Conservation (phyloP, 352 stramenopile genomes). For the Aphanomyces cochlioides region DNA sequence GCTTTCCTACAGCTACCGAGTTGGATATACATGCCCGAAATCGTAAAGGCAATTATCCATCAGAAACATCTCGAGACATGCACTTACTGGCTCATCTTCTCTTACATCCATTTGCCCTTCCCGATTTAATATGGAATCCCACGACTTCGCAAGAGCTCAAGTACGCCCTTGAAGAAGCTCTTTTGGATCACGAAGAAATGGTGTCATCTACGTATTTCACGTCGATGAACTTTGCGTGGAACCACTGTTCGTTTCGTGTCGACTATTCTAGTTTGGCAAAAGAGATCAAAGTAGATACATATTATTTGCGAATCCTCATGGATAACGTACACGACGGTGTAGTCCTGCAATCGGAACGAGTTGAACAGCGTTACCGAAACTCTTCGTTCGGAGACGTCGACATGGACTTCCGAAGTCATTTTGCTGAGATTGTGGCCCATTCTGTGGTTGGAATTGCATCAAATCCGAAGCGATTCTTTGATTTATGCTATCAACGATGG, state of each 20-base stretch:
- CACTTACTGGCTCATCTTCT: conserved; percentile 60
- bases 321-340: conserved; percentile 59
- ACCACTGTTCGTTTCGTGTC: conserved; percentile 35
- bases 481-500: conserved; percentile 78
- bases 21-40: conserved; percentile 1
- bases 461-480: conserved; percentile 59
- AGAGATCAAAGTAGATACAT: conserved; percentile 58
- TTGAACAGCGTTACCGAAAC: background rate
- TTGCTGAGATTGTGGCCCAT: conserved; percentile 48
- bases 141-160: conserved; percentile 54
- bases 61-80: conserved; percentile 67
- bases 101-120: conserved; percentile 65
- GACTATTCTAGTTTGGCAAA: conserved; percentile 56
- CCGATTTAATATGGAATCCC: conserved; percentile 78
- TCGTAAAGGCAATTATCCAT: conserved; percentile 51
- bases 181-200: conserved; percentile 31
- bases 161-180: conserved; percentile 41
- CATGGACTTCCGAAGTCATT: background rate
- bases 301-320: conserved; percentile 70
- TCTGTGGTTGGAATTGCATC: conserved; percentile 66
- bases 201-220: conserved; percentile 5
- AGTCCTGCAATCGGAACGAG: background rate
- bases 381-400: conserved; percentile 11
- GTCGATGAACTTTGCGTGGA: conserved; percentile 21
- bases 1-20: conserved; percentile 8